Percentiles rank a stretch among this genome's conserved stretches.
Evolutionary conservation across 1,284 basidiomycete species (phyloP).

Genomic region (Porogramme epimiltina): DNA sequence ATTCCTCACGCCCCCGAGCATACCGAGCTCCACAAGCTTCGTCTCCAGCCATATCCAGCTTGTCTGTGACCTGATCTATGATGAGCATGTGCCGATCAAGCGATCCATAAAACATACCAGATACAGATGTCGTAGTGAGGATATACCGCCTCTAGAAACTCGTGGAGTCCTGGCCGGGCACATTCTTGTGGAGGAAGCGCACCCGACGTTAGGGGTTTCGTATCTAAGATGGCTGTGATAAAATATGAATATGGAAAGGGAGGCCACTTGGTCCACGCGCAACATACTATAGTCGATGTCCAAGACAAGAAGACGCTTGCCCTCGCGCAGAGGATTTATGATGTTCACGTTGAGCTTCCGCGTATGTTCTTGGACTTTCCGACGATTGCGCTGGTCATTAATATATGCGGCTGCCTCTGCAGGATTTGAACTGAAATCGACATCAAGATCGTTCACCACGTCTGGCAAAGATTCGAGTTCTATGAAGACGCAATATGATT

Average conservation of each 20-base stretch:
- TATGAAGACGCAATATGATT: too few relatives aligned
- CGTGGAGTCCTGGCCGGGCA: conserved; percentile 81
- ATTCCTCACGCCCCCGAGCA: conserved; percentile 68
- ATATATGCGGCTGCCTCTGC: conserved; percentile 59
- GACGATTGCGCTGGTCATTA: conserved; percentile 75
- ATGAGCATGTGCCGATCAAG: not conserved
- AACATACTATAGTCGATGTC: conserved; percentile 86
- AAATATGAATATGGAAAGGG: not conserved
- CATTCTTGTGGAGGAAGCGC: conserved; percentile 79
- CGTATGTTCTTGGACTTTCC: conserved; percentile 77
- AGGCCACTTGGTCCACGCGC: too few relatives aligned
- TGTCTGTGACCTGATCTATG: conserved; percentile 69
- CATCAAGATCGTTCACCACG: conserved; percentile 78
- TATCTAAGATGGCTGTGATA: conserved; percentile 73
- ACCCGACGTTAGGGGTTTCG: conserved; percentile 78
- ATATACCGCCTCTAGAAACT: conserved; percentile 80
- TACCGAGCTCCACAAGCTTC: conserved; percentile 86
- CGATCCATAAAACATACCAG: conserved; percentile 48
- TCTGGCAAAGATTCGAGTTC: conserved; percentile 71
- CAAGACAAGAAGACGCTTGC: conserved; percentile 81
- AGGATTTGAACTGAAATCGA: conserved; percentile 69
- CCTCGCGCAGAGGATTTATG: conserved; percentile 74
- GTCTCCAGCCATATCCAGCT: conserved; percentile 92
- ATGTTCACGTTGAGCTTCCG: conserved; percentile 68
- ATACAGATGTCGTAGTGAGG: conserved; percentile 86